These are phyloP conservation scores for Domatiomyces globalis DNA, from an alignment of 2,329 filamentous ascomycete species.

Conservation along the genomic window DNA sequence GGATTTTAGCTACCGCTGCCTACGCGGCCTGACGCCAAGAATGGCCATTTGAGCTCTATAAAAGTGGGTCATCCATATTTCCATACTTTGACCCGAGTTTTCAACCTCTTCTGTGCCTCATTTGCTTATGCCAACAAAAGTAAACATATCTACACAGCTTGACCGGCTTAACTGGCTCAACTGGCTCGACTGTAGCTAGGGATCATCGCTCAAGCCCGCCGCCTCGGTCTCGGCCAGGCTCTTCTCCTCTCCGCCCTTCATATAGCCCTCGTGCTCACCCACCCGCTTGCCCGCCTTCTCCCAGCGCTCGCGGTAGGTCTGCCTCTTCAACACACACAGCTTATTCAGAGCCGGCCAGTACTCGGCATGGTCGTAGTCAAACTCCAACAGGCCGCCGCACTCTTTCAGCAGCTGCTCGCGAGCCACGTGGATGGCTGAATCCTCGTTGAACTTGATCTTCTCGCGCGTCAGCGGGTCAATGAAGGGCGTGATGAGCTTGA, in stretches of 20 bases:
- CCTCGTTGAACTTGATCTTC: conserved; percentile 97
- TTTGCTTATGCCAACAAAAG: too few species aligned
- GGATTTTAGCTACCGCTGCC: too few species aligned
- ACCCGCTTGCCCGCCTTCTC: conserved; percentile 62
- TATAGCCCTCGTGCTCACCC: conserved; percentile 75
- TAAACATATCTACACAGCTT: too few species aligned
- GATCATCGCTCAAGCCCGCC: neutral
- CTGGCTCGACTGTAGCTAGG: neutral
- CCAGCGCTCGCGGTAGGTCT: conserved; percentile 57
- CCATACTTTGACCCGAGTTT: too few species aligned
- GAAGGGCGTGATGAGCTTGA: conserved; percentile 90
- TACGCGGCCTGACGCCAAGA: too few species aligned
- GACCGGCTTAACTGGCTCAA: neutral
- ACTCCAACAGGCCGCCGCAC: conserved; percentile 66
- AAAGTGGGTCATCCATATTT: too few species aligned
- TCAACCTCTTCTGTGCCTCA: too few species aligned
- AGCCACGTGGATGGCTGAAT: conserved; percentile 69
- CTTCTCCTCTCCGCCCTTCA: conserved; percentile 51
- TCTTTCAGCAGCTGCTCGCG: conserved; percentile 66
- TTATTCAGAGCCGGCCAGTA: conserved; percentile 83
- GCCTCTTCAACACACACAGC: conserved; percentile 52
- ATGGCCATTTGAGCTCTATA: too few species aligned
- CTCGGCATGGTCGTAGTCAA: conserved; percentile 73
- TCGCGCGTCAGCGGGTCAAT: conserved; percentile 87
- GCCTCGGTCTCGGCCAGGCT: conserved; percentile 24